Evolutionary conservation across 2,329 filamentous ascomycete genomes (phyloP).

Genomic region (Emergomyces pasteurianus): DNA sequence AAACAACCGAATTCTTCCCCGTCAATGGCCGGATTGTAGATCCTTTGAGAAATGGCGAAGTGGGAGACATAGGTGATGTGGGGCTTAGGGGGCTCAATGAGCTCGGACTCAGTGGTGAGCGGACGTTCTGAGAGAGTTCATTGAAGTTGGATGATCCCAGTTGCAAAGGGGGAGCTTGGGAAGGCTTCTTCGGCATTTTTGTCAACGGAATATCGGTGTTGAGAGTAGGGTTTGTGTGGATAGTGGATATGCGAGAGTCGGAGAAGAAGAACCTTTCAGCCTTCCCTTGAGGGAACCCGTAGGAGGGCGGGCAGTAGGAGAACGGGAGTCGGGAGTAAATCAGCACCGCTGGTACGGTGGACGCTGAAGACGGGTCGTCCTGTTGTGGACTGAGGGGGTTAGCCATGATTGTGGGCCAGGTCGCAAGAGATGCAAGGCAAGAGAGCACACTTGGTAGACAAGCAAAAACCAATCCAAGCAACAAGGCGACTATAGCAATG

Average conservation of each 20-base stretch:
- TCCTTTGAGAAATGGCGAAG: constrained; percentile 7
- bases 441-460: neutral
- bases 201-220: neutral
- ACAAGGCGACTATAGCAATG: neutral
- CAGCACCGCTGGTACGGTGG: neutral
- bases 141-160: constrained; percentile 9
- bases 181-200: constrained; percentile 11
- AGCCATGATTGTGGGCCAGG: constrained; percentile 1
- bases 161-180: constrained; percentile 7
- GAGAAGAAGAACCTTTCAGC: constrained; percentile 4
- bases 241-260: neutral
- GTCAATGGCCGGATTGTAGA: constrained; percentile 31
- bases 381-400: neutral
- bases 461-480: neutral
- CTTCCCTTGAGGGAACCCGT: constrained; percentile 6
- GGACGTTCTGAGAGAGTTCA: neutral
- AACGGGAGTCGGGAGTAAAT: constrained; percentile 4
- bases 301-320: neutral
- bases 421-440: neutral
- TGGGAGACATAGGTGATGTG: constrained; percentile 8
- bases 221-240: neutral
- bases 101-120: constrained; percentile 5
- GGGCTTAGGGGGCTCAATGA: constrained; percentile 4
- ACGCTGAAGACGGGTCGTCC: neutral
- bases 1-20: constrained; percentile 19